Conservation (phyloP, 768 basidiomycete genomes). For the Lentinula aciculospora region DNA sequence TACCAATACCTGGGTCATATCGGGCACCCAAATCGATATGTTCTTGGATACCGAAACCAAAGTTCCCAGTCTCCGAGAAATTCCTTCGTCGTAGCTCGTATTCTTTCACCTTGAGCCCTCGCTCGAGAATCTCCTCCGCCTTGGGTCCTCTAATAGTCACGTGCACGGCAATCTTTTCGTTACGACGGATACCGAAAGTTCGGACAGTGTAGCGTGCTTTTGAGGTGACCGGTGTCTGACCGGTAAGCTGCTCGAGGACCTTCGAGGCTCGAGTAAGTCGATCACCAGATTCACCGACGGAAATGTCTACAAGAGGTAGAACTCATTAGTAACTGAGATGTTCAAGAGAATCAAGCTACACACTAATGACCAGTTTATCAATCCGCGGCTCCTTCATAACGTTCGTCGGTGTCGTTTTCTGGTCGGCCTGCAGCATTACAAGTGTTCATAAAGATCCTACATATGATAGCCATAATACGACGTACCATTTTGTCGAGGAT, state of each 20-base stretch:
- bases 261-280: constrained; percentile 98
- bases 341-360: constrained; percentile 30
- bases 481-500: constrained; percentile 37
- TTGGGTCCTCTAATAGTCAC: constrained; percentile 99
- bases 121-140: constrained; percentile 99
- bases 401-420: constrained; percentile 85
- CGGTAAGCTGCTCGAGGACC: constrained; percentile 98
- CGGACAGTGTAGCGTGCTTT: constrained; percentile 99
- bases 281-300: constrained; percentile 99
- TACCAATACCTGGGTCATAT: constrained; percentile 98
- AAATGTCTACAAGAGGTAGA: constrained; percentile 71
- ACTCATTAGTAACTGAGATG: constrained; percentile 6
- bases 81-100: constrained; percentile 96
- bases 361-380: constrained; percentile 99
- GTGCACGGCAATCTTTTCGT: constrained; percentile 99
- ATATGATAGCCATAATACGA: constrained; percentile 5
- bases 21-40: constrained; percentile 99
- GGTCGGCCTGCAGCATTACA: constrained; percentile 58
- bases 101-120: constrained; percentile 99
- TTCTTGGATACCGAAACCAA: constrained; percentile 98
- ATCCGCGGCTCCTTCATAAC: constrained; percentile 95
- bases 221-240: constrained; percentile 98
- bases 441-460: constrained; percentile 2
- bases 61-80: constrained; percentile 99
- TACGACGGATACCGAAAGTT: constrained; percentile 98